phyloP scores from a whole-genome alignment of 2,329 filamentous ascomycete species.

The Cytospora schulzeri region DNA sequence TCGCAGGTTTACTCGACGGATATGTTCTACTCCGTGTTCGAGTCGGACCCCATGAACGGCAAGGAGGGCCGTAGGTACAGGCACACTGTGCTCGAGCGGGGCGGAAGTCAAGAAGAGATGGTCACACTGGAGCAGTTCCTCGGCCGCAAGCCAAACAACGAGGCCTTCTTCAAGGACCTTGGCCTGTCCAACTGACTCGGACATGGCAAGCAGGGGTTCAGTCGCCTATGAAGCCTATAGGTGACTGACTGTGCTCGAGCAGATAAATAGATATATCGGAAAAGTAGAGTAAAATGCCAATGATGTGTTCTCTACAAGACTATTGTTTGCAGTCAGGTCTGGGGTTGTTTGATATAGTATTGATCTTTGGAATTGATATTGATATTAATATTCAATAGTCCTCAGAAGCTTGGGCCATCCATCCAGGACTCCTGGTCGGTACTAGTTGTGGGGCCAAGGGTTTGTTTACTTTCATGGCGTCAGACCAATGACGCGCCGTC shows the following conservation, averaged over 20 bases:
- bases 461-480: slow-evolving; percentile 14
- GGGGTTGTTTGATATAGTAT: background rate
- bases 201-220: background rate
- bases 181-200: slow-evolving; percentile 47
- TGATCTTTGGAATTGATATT: no score
- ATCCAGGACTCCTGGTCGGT: background rate
- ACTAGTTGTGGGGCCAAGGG: slow-evolving; percentile 4
- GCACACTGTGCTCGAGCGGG: slow-evolving; percentile 75
- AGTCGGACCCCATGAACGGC: slow-evolving; percentile 75
- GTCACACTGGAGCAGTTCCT: slow-evolving; percentile 76
- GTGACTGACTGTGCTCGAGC: no score
- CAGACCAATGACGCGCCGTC: slow-evolving; percentile 16
- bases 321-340: background rate
- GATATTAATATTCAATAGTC: no score
- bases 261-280: background rate
- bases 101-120: slow-evolving; percentile 81
- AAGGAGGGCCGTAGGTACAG: slow-evolving; percentile 75
- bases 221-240: slow-evolving; percentile 13
- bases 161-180: slow-evolving; percentile 80
- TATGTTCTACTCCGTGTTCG: slow-evolving; percentile 84
- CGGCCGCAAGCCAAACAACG: slow-evolving; percentile 72
- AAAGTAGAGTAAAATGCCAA: background rate
- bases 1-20: slow-evolving; percentile 82
- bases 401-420: background rate
- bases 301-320: background rate